Base-by-base conservation (phyloP, 345 rosid genomes). In the Eucalyptus regnans region DNA sequence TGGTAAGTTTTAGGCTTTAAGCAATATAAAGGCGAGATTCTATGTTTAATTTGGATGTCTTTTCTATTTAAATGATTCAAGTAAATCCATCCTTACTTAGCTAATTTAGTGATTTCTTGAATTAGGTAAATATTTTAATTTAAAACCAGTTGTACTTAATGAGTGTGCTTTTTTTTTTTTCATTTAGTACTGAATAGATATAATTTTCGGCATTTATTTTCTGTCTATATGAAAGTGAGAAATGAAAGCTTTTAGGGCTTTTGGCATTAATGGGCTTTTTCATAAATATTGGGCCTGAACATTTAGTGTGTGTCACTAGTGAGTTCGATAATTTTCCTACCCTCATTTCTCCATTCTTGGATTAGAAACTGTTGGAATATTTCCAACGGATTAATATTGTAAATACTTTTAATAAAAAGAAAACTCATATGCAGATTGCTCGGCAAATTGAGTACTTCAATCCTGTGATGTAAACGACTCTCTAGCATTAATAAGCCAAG, bases 11-110 rank as follows among this genome's bases (percentile, higher is more conserved):
- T 64, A 64, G 76, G 76, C 41, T 64, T 64, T 14, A 13, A 64
- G 76, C 10, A 64, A 64, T 64, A 64, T 2, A 62, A 29, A 0
- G 0, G 1, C 0, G 1, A 29, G 68, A 29, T 62, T 62, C 68
- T 29, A 62, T 3, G 17, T 62, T 3, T 13, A 12, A n/a, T 64
- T 15, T 16, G 20, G 20, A 64, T n/a, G 20, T 15, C 10, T 64
- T 64, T 64, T n/a, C 37, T n/a, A 64, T 64, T 64, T n/a, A n/a
- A 14, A 64, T 15, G 10, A 64, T n/a, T 64, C 17, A n/a, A n/a
- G 76, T n/a, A 64, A n/a, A n/a, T n/a, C 20, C 76, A 64, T 64
- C 76, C 76, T 64, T 62, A 25, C 14, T 58, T 62, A 12, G 33
- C 31, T 62, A 62, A 0, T 62, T 60, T 27, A 62, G 5, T 27